These are phyloP conservation scores for Pachyrhizus erosus DNA, from an alignment of 306 rosid genomes.

Conservation along the genomic window DNA sequence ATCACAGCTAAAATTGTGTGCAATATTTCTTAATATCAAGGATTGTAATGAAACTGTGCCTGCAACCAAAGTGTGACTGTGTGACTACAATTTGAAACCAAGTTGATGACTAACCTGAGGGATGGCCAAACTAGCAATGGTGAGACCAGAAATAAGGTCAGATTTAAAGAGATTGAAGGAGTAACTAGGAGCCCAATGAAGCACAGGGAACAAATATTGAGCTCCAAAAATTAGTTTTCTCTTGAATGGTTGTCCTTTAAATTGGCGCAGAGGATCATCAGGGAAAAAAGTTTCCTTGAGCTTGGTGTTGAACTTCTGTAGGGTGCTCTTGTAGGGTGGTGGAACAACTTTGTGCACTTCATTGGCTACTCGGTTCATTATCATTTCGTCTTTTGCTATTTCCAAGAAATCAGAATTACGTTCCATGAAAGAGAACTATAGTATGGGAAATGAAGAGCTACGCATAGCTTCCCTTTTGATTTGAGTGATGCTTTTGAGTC, in stretches of 20 bases:
- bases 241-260: conserved; percentile 65
- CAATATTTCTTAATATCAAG: too few species aligned
- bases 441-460: neutral
- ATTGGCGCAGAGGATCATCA: conserved; percentile 89
- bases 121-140: conserved; percentile 92
- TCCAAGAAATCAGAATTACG: conserved; percentile 43
- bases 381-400: neutral
- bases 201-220: conserved; percentile 76
- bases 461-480: neutral
- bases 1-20: too few species aligned
- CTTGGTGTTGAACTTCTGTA: conserved; percentile 49
- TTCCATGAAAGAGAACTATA: conserved; percentile 13
- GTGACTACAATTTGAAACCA: neutral
- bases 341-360: conserved; percentile 60
- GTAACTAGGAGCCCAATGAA: conserved; percentile 78
- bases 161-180: conserved; percentile 69
- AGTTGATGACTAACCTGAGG: conserved; percentile 67
- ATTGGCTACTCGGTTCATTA: too few species aligned
- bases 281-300: conserved; percentile 87
- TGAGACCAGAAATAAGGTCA: conserved; percentile 81
- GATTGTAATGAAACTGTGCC: too few species aligned
- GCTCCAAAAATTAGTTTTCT: conserved; percentile 63
- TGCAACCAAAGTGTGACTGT: too few species aligned
- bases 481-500: conserved; percentile 5
- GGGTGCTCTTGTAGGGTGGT: conserved; percentile 68